Evolutionary conservation across 331 rosid genomes (phyloP).

Genomic region (Cydonia oblonga): DNA sequence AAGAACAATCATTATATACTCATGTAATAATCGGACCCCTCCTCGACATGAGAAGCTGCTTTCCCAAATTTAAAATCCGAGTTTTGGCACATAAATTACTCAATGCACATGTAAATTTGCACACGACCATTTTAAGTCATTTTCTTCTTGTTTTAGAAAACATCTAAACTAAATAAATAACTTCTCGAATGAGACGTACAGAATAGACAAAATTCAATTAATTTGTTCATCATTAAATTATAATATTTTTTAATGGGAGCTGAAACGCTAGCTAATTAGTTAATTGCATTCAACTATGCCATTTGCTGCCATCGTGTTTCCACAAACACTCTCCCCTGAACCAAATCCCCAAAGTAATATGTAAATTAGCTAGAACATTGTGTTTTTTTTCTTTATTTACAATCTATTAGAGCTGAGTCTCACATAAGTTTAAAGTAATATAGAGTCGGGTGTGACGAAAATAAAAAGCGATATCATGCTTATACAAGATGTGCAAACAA

Average conservation of each 20-base stretch:
- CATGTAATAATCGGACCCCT: too few species aligned
- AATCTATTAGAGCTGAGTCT: too few species aligned
- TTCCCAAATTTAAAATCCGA: neutral
- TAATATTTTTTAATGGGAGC: neutral
- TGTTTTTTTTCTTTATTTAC: too few species aligned
- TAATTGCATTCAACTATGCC: neutral
- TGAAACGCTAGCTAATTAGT: neutral
- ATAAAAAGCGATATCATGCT: too few species aligned
- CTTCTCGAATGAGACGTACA: neutral
- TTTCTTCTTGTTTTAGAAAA: neutral
- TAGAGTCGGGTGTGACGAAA: too few species aligned
- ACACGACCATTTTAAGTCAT: too few species aligned
- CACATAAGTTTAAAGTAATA: too few species aligned
- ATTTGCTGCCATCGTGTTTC: neutral
- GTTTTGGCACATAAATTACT: neutral
- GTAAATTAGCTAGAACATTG: too few species aligned
- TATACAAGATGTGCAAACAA: neutral
- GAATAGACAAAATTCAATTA: slow-evolving; percentile 13
- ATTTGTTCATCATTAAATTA: neutral
- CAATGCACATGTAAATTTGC: neutral
- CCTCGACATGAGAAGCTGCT: neutral
- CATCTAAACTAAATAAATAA: neutral
- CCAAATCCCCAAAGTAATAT: too few species aligned
- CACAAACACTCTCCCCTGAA: neutral
- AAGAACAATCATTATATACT: too few species aligned